A percentile compares a stretch with the other conserved stretches of the same genome.
Conservation (phyloP, 805 yeast genomes). For the Komagataella mondaviorum region DNA sequence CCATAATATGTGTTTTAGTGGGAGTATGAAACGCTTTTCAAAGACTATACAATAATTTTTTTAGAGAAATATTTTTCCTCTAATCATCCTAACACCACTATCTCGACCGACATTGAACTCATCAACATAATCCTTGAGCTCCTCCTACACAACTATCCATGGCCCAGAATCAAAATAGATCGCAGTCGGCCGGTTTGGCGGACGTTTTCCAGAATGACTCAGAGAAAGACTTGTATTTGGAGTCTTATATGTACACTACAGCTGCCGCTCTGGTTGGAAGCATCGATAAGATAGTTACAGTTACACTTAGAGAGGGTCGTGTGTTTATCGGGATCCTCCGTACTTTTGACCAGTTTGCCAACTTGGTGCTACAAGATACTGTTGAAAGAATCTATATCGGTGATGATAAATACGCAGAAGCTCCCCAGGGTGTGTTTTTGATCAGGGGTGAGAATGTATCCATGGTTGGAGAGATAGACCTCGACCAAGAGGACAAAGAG, state of each 20-base stretch:
- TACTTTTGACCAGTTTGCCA: slow-evolving; percentile 92
- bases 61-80: neutral
- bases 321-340: slow-evolving; percentile 79
- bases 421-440: slow-evolving; percentile 59
- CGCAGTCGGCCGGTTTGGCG: neutral
- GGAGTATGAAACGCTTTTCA: neutral
- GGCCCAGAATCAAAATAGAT: neutral
- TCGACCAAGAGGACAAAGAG: slow-evolving; percentile 70
- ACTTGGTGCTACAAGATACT: slow-evolving; percentile 84
- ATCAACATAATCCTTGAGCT: neutral
- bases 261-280: slow-evolving; percentile 86
- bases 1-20: neutral
- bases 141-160: neutral
- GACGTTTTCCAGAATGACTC: neutral
- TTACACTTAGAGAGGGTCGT: slow-evolving; percentile 81
- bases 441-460: slow-evolving; percentile 95
- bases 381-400: slow-evolving; percentile 68
- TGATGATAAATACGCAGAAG: slow-evolving; percentile 52
- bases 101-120: neutral
- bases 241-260: slow-evolving; percentile 74
- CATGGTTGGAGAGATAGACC: slow-evolving; percentile 86
- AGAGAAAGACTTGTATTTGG: slow-evolving; percentile 46
- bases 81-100: neutral
- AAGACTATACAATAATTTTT: neutral
- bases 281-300: slow-evolving; percentile 73